Base-by-base conservation (phyloP, 345 rosid species). In the Linum tenue region DNA sequence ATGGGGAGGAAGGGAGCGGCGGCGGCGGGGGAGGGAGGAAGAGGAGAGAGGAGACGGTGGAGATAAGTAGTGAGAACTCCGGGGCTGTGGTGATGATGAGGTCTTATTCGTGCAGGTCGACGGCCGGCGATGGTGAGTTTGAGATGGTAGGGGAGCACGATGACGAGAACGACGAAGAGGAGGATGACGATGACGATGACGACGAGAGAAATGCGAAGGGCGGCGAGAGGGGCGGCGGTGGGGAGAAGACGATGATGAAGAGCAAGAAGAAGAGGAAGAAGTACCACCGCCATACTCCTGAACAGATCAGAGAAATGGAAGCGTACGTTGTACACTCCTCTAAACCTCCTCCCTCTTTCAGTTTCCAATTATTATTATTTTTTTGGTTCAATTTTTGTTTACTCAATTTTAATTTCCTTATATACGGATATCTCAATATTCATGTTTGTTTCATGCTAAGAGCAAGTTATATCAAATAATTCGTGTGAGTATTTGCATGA, bases 291-390 rank as follows among this genome's bases (percentile, higher is more conserved):
- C 99, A 94, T 67, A 94, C 96, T 7, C 81, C 95, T n/a, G 92
- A 87, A 35, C 99, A 94, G 75, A 94, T 94, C 70, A 76, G 86
- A 76, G 97, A 90, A 75, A 94, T 94, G 99, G 99, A 91, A 84
- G 82, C 90, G 99, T 94, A 80, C 6, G 92, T 80, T 2, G 42
- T 6, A 9, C 8, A 55, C 5, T 5, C 8, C 37, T 64, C 44
- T 35, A 14, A 22, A 22, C 31, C 31, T 22, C 31, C 31, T 22
- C 1, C 31, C 0, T 22, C 31, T 22, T 22, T 22, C 1, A 22
- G 31, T 22, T 22, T 22, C 31, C 31, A 22, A 22, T 22, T 22
- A 22, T 22, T 22, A 22, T 22, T 22, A 22, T 22, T 22, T 22
- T 22, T 22, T 22, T 22, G 0, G 31, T 22, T 22, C 31, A 22